These are phyloP conservation scores for Talaromyces sp. DNA, from an alignment of 2,329 filamentous ascomycete species.

Conservation along the genomic window DNA sequence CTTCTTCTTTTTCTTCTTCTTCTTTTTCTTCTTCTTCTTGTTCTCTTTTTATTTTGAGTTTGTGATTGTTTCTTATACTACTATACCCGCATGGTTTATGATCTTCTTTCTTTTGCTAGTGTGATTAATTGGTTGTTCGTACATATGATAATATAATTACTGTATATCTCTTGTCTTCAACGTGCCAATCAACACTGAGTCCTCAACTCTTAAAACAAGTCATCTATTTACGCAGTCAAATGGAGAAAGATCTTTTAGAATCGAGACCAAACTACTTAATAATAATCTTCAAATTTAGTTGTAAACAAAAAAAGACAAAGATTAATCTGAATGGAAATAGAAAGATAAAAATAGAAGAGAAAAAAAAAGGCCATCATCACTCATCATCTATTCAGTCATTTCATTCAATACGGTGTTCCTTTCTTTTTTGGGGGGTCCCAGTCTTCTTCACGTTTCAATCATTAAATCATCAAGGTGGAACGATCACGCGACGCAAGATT, in stretches of 20 bases:
- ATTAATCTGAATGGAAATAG: background rate
- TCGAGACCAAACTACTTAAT: background rate
- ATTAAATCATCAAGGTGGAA: constrained; percentile 6
- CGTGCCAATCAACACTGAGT: no score
- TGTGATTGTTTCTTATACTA: background rate
- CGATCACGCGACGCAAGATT: constrained; percentile 9
- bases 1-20: background rate
- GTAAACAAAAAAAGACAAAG: background rate
- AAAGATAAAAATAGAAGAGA: background rate
- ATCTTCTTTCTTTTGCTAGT: background rate
- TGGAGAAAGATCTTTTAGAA: background rate
- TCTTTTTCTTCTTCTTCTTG: background rate
- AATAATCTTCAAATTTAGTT: background rate
- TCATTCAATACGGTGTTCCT: constrained; percentile 1
- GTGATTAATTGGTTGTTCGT: background rate
- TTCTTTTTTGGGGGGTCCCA: background rate
- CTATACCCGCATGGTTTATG: background rate
- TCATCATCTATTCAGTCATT: constrained; percentile 7
- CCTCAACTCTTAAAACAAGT: background rate
- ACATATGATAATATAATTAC: background rate
- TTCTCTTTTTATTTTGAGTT: background rate
- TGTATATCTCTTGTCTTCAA: background rate
- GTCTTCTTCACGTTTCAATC: constrained; percentile 5
- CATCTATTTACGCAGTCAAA: background rate
- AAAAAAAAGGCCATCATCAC: background rate